Conservation (phyloP, 139 green algal species). For the Closterium sp. region DNA sequence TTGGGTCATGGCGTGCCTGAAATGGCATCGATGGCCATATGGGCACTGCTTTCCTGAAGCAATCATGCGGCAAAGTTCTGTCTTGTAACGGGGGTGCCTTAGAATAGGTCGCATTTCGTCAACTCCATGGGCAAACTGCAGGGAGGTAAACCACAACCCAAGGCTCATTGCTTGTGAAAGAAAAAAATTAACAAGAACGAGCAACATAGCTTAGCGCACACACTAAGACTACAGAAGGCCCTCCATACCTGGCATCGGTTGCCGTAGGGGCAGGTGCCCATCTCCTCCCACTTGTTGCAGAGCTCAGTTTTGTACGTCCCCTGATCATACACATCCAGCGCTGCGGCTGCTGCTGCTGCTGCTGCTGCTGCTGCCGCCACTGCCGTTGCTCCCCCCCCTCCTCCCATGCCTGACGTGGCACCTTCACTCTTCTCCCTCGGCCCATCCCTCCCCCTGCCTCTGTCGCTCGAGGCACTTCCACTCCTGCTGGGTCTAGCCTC, state of each 20-base stretch:
- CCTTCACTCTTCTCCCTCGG: not conserved
- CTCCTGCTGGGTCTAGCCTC: not conserved
- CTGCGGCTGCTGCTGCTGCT: no score
- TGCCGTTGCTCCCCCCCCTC: not conserved
- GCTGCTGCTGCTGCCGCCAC: not conserved
- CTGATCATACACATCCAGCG: conserved; percentile 31
- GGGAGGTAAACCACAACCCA: not conserved
- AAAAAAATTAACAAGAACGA: no score
- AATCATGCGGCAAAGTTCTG: conserved; percentile 62
- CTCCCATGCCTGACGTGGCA: not conserved
- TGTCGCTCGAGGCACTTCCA: not conserved
- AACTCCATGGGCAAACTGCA: conserved; percentile 82
- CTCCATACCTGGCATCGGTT: conserved; percentile 77
- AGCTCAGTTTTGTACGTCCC: conserved; percentile 79
- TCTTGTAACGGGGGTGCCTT: conserved; percentile 89
- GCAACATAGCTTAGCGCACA: no score
- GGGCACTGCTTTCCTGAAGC: conserved; percentile 62
- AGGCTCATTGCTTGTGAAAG: no score
- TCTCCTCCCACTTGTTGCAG: conserved; percentile 79
- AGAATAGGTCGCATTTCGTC: conserved; percentile 75
- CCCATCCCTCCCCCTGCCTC: not conserved
- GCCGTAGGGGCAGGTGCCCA: conserved; percentile 80
- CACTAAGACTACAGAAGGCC: no score
- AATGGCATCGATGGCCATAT: conserved; percentile 85
- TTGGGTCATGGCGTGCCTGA: conserved; percentile 51